Evolutionary conservation across 2,329 filamentous ascomycete species (phyloP).

Genomic region (Cyanodermella asteris): DNA sequence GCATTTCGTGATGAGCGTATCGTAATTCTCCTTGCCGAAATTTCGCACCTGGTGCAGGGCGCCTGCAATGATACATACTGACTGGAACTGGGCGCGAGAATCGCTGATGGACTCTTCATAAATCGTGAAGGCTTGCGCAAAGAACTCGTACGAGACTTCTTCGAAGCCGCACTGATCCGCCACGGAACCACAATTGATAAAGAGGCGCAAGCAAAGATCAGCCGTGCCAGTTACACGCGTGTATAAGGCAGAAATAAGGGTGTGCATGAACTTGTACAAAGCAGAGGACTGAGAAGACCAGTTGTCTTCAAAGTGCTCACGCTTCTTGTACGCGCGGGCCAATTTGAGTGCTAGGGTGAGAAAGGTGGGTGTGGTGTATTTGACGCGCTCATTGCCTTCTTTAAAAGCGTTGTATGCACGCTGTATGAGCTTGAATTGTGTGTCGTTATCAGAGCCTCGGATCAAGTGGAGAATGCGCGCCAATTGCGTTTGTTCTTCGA

Average conservation of each 20-base stretch:
- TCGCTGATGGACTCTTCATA: conserved; percentile 95
- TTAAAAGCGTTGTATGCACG: conserved; percentile 66
- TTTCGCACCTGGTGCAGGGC: conserved; percentile 72
- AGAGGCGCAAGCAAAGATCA: conserved; percentile 72
- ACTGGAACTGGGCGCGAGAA: conserved; percentile 91
- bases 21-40: conserved; percentile 94
- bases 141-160: conserved; percentile 94
- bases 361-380: conserved; percentile 82
- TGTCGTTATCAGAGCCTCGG: conserved; percentile 66
- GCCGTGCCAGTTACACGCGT: conserved; percentile 68
- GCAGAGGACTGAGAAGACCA: conserved; percentile 54
- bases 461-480: conserved; percentile 81
- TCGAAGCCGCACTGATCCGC: conserved; percentile 82
- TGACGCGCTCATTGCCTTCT: conserved; percentile 85
- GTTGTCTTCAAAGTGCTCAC: conserved; percentile 68
- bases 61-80: conserved; percentile 81
- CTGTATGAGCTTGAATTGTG: conserved; percentile 83
- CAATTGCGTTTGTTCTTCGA: conserved; percentile 95
- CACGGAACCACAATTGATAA: conserved; percentile 78
- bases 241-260: conserved; percentile 66
- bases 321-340: conserved; percentile 66
- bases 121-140: conserved; percentile 91
- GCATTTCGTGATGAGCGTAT: conserved; percentile 94
- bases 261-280: conserved; percentile 90
- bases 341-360: conserved; percentile 80